Percentiles rank a stretch among this genome's conserved stretches.
phyloP scores from a whole-genome alignment of 305 asterid species.

The Ajuga reptans region DNA sequence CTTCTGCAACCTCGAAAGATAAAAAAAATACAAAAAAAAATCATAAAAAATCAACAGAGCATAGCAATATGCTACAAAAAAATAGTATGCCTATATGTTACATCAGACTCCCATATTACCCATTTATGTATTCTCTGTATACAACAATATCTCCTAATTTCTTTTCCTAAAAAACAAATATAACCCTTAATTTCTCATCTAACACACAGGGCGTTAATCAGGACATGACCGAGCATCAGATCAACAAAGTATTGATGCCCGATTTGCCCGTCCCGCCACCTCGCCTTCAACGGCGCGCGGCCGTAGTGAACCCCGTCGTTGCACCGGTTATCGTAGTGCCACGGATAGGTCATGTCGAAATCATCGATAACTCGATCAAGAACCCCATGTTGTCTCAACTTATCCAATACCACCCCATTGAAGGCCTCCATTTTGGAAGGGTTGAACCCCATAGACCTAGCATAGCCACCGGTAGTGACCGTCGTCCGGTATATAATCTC shows the following conservation, averaged over 20 bases:
- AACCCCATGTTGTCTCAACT: constrained; percentile 50
- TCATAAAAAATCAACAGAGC: background rate
- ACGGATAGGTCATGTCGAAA: constrained; percentile 87
- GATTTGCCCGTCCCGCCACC: constrained; percentile 75
- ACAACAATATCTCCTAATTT: no score
- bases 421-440: constrained; percentile 90
- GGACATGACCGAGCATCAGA: constrained; percentile 77
- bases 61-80: constrained; percentile 17
- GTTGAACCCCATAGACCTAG: constrained; percentile 61
- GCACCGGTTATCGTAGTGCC: constrained; percentile 89
- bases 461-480: constrained; percentile 71
- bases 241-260: constrained; percentile 94
- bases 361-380: constrained; percentile 52
- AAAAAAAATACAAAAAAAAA: constrained; percentile 13
- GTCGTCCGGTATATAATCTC: constrained; percentile 77
- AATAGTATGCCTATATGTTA: background rate
- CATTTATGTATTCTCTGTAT: no score
- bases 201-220: constrained; percentile 51
- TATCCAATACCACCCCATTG: constrained; percentile 84
- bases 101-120: background rate
- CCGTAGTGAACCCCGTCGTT: constrained; percentile 94
- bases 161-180: no score
- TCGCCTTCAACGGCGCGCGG: constrained; percentile 63
- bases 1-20: no score
- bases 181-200: background rate